Evolutionary conservation across 225 moss, liverwort and hornwort genomes (phyloP).

Genomic region (Bryum argenteum): DNA sequence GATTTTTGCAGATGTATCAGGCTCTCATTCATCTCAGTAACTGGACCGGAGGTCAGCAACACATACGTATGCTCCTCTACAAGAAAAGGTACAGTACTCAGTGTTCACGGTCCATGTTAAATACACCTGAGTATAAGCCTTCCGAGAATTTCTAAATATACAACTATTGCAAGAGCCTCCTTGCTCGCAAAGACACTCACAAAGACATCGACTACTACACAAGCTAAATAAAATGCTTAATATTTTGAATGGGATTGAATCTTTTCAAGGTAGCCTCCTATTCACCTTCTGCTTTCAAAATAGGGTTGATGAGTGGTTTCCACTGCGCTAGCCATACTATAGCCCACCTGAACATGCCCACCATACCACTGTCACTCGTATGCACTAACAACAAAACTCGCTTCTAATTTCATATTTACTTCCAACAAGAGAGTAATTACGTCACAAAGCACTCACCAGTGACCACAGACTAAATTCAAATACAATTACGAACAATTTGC

Average conservation of each 20-base stretch:
- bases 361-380: slow-evolving; percentile 21
- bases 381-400: background rate
- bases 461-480: background rate
- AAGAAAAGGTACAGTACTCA: too few species aligned
- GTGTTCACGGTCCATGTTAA: too few species aligned
- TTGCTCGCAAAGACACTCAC: slow-evolving; percentile 12
- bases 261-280: slow-evolving; percentile 31
- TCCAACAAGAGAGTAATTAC: background rate
- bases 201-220: slow-evolving; percentile 2
- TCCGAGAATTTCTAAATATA: slow-evolving; percentile 22
- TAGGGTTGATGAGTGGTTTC: slow-evolving; percentile 81
- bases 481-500: background rate
- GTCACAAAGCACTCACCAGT: background rate
- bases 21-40: too few species aligned
- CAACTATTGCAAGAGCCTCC: slow-evolving; percentile 24
- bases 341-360: slow-evolving; percentile 64
- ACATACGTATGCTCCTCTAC: too few species aligned
- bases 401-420: background rate
- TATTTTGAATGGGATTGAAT: slow-evolving; percentile 19
- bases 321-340: slow-evolving; percentile 89
- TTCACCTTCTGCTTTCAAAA: slow-evolving; percentile 86
- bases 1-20: too few species aligned
- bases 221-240: slow-evolving; percentile 4
- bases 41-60: too few species aligned
- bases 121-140: slow-evolving; percentile 2